Evolutionary conservation across 176 grass and related monocot species (phyloP).

Genomic region (Rhynchospora breviuscula): DNA sequence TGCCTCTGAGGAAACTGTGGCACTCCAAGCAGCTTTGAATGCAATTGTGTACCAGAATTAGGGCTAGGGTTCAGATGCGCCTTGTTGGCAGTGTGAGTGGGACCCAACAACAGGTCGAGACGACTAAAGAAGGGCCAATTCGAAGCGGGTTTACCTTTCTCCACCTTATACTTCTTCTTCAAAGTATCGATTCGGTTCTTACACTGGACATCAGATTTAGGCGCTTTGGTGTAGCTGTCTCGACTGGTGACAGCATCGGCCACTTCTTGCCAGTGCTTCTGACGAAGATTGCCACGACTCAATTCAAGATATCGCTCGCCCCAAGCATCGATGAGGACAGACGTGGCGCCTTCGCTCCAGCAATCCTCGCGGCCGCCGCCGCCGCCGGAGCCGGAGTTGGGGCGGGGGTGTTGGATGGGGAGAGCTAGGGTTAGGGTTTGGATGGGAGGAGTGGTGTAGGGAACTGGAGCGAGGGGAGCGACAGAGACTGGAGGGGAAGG

Average conservation of each 20-base stretch:
- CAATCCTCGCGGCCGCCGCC: constrained; percentile 79
- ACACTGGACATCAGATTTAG: constrained; percentile 84
- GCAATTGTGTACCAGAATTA: constrained; percentile 24
- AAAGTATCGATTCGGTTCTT: constrained; percentile 99
- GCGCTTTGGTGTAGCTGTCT: constrained; percentile 71
- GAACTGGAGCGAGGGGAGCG: constrained; percentile 32
- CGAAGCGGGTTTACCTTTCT: constrained; percentile 59
- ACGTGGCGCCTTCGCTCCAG: constrained; percentile 92
- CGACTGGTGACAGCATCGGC: constrained; percentile 79
- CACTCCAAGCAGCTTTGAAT: constrained; percentile 33
- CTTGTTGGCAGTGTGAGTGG: constrained; percentile 35
- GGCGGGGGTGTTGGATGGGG: constrained; percentile 64
- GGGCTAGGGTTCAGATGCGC: background rate
- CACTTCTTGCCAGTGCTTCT: constrained; percentile 99
- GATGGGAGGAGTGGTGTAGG: constrained; percentile 37
- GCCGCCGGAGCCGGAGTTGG: background rate
- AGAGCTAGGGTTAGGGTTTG: constrained; percentile 42
- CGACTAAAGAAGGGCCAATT: constrained; percentile 83
- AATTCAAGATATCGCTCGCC: constrained; percentile 86
- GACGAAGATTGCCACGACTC: constrained; percentile 81
- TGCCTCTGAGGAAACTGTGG: constrained; percentile 56
- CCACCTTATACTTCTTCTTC: constrained; percentile 99
- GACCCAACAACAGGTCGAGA: constrained; percentile 65
- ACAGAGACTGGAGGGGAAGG: constrained; percentile 34
- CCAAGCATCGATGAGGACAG: constrained; percentile 90